These are phyloP conservation scores for Leucosporidium yakuticum DNA, from an alignment of 768 basidiomycete genomes.

Conservation along the genomic window DNA sequence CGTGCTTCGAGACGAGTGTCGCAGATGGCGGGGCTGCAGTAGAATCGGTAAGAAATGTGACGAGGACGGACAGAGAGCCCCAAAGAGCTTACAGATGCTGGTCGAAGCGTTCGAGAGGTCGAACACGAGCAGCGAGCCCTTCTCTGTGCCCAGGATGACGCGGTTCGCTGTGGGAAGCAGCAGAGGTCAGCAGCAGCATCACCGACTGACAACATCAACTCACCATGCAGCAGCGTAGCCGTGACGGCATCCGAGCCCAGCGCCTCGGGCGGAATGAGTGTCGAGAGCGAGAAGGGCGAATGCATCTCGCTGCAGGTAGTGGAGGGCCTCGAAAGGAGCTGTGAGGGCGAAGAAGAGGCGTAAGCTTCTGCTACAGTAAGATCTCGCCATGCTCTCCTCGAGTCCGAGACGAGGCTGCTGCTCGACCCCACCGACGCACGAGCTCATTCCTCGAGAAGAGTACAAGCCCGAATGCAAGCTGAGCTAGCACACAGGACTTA, in stretches of 20 bases:
- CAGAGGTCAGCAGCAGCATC: not conserved
- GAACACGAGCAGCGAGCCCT: slow-evolving; percentile 25
- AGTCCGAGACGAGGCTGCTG: too few species aligned
- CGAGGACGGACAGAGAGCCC: too few species aligned
- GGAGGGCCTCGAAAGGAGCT: too few species aligned
- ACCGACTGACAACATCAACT: not conserved
- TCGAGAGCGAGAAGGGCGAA: slow-evolving; percentile 18
- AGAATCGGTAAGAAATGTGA: too few species aligned
- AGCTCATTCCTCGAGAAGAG: too few species aligned
- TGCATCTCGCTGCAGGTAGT: slow-evolving; percentile 4
- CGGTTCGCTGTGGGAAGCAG: slow-evolving; percentile 23
- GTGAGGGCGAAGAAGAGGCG: too few species aligned
- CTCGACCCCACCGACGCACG: too few species aligned
- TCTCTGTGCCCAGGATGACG: slow-evolving; percentile 28
- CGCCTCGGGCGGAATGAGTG: slow-evolving; percentile 11
- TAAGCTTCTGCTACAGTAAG: too few species aligned
- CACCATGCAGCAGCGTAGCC: slow-evolving; percentile 20
- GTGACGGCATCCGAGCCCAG: slow-evolving; percentile 18
- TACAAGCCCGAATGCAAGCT: too few species aligned
- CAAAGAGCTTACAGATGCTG: not conserved
- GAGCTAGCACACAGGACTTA: too few species aligned
- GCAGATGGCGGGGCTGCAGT: slow-evolving; percentile 16
- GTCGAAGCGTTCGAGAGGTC: slow-evolving; percentile 16
- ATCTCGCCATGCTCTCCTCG: too few species aligned
- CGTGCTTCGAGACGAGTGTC: slow-evolving; percentile 19